Base-by-base conservation (phyloP, 106 monocot genomes). In the Phalaenopsis aphrodite region DNA sequence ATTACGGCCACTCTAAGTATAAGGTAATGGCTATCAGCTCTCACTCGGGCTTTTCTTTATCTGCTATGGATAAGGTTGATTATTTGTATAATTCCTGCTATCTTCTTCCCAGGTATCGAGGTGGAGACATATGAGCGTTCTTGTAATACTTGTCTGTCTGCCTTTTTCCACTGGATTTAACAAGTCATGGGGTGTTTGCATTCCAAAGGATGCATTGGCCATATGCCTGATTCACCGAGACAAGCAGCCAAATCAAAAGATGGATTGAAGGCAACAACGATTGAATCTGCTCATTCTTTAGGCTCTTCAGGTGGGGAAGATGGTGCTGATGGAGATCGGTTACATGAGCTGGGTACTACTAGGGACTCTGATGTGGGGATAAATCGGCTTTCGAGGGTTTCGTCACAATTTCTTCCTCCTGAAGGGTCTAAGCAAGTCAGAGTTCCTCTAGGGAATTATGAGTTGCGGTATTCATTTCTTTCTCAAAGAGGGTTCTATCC, bases 401-500 rank as follows among this genome's bases (percentile, higher is more conserved):
- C 97, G 0, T 87, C 92, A 23, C 97, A 98, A 76, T 98, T 98
- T 84, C 94, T 98, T 52, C 90, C 94, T 61, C 90, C 94, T 15
- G 97, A 98, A 77, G 94, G 94, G 8, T 94, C 97, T 21, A 84
- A 92, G 12, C 84, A 82, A 41, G 94, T 94, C 12, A 85, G 83
- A 42, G 87, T 98, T 75, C 97, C 90, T 10, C 1, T 87, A 16
- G 97, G 92, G 47, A 94, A 94, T 83, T 98, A 85, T 48, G 90
- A 98, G 37, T 78, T 98, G 56, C 55, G 76, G n/a, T 98, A 98
- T 85, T 98, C 97, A 3, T 98, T 81, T 49, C 77, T 98, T 42
- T 98, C 97, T 68, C 97, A 98, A 72, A 88, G 97, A 89, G 97
- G 97, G n/a, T 98, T 90, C 80, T 98, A 98, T 66, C 97, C 97